Evolutionary conservation across 768 basidiomycete genomes (phyloP).

Genomic region (Chalciporus chontae): DNA sequence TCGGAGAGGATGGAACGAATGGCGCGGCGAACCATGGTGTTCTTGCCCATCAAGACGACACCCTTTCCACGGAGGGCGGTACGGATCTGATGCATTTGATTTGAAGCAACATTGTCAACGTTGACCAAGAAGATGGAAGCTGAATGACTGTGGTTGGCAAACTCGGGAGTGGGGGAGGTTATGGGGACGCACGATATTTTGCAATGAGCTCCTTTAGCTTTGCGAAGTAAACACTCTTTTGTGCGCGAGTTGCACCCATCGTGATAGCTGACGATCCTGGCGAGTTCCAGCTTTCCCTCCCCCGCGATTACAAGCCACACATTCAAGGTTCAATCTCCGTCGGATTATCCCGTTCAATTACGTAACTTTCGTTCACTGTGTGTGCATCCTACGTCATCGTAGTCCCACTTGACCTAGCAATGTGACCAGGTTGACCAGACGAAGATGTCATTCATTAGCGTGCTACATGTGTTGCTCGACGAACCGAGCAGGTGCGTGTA

Average conservation of each 20-base stretch:
- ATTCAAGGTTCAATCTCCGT: background rate
- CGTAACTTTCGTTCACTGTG: too few relatives aligned
- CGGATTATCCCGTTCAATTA: background rate
- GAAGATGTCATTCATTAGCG: too few relatives aligned
- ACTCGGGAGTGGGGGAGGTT: background rate
- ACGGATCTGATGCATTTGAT: conserved; percentile 99
- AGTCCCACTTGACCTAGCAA: too few relatives aligned
- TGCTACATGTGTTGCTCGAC: too few relatives aligned
- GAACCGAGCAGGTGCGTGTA: too few relatives aligned
- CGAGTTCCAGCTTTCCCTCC: background rate
- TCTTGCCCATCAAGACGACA: conserved; percentile 99
- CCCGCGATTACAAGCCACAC: background rate
- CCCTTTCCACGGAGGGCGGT: conserved; percentile 94
- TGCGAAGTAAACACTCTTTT: conserved; percentile 87
- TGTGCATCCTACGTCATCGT: too few relatives aligned
- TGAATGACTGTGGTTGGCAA: conserved; percentile 29
- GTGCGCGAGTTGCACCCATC: conserved; percentile 91
- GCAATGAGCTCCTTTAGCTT: conserved; percentile 92
- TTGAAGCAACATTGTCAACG: conserved; percentile 99
- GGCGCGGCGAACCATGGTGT: conserved; percentile 99
- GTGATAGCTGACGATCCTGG: conserved; percentile 29
- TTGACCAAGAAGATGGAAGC: conserved; percentile 99
- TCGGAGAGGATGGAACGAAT: conserved; percentile 88
- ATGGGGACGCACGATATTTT: conserved; percentile 72
- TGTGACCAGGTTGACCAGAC: too few relatives aligned